Evolutionary conservation across 1,284 basidiomycete species (phyloP), one percentile per base, ranked within the genome.

Genomic region (Afroboletus lepidellus): DNA sequence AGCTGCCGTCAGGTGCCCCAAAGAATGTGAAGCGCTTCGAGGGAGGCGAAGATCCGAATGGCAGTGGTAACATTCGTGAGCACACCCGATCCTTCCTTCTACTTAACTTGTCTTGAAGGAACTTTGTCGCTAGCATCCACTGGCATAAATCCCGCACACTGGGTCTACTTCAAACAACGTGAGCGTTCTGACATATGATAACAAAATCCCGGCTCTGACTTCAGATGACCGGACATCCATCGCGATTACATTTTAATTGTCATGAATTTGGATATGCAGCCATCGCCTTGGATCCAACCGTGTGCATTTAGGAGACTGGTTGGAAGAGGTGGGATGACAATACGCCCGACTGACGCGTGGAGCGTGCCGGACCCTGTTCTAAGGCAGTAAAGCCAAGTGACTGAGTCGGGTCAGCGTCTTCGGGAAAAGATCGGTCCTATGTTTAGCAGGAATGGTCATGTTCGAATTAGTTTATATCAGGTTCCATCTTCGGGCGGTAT

Each of bases 111-210:
- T 23, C 38, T 47, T 9, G 21, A 23, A n/a, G 29, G 16, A 15
- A 29, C 8, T 32, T 42, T 29, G 8, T 18, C 48, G 24, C 23
- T 32, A 74, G 75, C 68, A 24, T 74, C 75, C 13, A 70, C 67
- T 20, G 76, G 75, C 30, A 71, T 74, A 52, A 77, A 76, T 50
- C 63, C 66, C 21, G 65, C 72, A 8, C 76, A 77, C 48, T 58
- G 70, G 54, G 37, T 67, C 15, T 77, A 78, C 57, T 77, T 78
- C 57, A 65, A 58, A n/a, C 71, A 76, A 63, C 55, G 75, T 77
- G 55, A 60, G 65, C 16, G 56, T 44, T 12, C 15, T 15, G 23
- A 18, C 38, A 41, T 34, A 32, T 24, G 20, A 41, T 25, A 6
- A 25, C 38, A 18, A 23, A 27, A 16, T 15, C 24, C 21, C 45